Conservation (phyloP, 257 asterid species). For the Knoxia roxburghii region DNA sequence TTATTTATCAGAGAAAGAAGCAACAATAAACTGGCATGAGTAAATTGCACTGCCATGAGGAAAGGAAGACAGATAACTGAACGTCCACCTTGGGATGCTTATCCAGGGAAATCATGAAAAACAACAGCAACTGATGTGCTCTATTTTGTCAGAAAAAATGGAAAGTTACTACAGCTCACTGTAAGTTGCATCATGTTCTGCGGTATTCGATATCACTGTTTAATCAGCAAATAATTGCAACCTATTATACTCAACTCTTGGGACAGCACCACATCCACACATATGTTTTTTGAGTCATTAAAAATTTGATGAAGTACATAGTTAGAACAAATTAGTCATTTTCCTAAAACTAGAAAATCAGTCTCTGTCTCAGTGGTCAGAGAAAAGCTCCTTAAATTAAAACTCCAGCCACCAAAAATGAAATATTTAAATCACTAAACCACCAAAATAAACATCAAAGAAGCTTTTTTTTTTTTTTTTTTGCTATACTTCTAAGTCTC, state of each 20-base stretch:
- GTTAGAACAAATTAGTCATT: no score
- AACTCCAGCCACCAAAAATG: no score
- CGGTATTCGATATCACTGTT: neutral
- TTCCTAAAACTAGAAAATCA: neutral
- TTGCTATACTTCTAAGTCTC: no score
- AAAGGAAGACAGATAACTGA: constrained; percentile 56
- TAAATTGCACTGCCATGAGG: constrained; percentile 70
- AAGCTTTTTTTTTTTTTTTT: no score
- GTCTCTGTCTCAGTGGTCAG: no score
- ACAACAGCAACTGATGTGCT: constrained; percentile 59
- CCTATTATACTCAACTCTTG: neutral
- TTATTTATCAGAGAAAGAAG: constrained; percentile 67
- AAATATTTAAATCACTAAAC: no score
- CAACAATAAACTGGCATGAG: constrained; percentile 54
- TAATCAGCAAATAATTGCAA: neutral
- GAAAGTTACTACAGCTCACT: constrained; percentile 56
- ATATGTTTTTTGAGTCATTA: neutral
- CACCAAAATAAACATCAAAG: no score
- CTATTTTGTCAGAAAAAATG: constrained; percentile 65
- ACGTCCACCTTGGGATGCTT: constrained; percentile 87
- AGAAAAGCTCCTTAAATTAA: no score
- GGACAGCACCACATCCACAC: neutral
- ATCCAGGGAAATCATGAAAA: constrained; percentile 37
- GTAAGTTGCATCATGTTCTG: constrained; percentile 35
- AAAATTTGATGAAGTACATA: neutral